phyloP scores from a whole-genome alignment of 306 rosid genomes.

The Sphenostylis stenocarpa region DNA sequence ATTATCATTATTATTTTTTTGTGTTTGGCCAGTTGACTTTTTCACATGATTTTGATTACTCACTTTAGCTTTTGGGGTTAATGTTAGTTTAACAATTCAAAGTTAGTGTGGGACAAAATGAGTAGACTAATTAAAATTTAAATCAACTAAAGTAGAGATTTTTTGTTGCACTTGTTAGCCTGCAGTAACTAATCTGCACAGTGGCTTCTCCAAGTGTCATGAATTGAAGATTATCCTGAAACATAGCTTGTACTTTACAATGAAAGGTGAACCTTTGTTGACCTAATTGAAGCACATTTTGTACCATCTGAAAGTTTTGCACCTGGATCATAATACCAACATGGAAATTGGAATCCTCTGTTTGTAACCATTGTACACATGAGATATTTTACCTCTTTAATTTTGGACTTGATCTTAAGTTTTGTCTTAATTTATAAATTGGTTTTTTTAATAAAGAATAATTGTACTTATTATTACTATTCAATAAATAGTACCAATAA shows the following conservation, averaged over 20 bases:
- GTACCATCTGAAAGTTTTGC: background rate
- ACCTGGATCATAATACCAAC: background rate
- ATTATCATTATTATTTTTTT: too few species aligned
- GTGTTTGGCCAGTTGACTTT: conserved; percentile 9
- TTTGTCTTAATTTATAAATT: background rate
- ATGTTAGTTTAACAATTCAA: conserved; percentile 13
- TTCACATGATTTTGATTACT: conserved; percentile 12
- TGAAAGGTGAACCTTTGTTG: background rate
- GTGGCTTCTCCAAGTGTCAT: conserved; percentile 25
- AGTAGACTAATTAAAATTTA: conserved; percentile 32
- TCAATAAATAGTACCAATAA: too few species aligned
- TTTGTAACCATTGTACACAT: background rate
- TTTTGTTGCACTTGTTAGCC: conserved; percentile 24
- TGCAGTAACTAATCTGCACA: background rate
- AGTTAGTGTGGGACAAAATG: conserved; percentile 9
- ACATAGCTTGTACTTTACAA: background rate
- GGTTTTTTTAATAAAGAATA: too few species aligned
- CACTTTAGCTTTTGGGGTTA: conserved; percentile 11
- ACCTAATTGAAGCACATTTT: background rate
- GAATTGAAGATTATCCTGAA: background rate
- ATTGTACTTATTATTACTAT: too few species aligned
- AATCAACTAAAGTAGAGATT: background rate
- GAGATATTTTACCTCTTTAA: background rate
- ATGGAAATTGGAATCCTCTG: background rate
- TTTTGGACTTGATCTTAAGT: background rate